Percentiles rank a stretch among this genome's conserved stretches.
phyloP scores from a whole-genome alignment of 2,329 filamentous ascomycete species.

The Verruconis gallopava region DNA sequence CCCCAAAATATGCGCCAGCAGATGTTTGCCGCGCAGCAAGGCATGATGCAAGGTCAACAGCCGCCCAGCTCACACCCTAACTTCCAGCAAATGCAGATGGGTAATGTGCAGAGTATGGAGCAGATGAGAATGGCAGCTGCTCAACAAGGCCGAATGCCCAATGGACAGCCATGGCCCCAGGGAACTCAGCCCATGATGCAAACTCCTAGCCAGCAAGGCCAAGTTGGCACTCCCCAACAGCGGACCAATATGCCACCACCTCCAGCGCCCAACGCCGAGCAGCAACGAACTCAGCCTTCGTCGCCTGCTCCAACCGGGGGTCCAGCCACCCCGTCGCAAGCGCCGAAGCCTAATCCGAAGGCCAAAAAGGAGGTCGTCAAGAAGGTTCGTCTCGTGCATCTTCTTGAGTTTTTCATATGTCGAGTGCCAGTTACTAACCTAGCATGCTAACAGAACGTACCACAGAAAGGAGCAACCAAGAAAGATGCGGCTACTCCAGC shows the following conservation, averaged over 20 bases:
- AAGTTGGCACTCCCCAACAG: slow-evolving; percentile 60
- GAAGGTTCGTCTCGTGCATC: slow-evolving; percentile 10
- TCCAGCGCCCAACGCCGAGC: slow-evolving; percentile 30
- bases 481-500: slow-evolving; percentile 25
- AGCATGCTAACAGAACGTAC: slow-evolving; percentile 22
- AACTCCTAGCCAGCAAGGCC: slow-evolving; percentile 37
- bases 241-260: slow-evolving; percentile 44
- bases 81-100: slow-evolving; percentile 36
- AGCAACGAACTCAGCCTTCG: slow-evolving; percentile 31
- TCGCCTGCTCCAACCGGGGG: slow-evolving; percentile 36
- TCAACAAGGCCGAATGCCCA: slow-evolving; percentile 11
- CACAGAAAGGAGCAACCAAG: slow-evolving; percentile 25
- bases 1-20: slow-evolving; percentile 34
- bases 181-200: slow-evolving; percentile 37
- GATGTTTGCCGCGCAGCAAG: slow-evolving; percentile 44
- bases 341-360: slow-evolving; percentile 60
- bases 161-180: slow-evolving; percentile 17
- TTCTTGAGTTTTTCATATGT: slow-evolving; percentile 9
- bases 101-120: slow-evolving; percentile 42
- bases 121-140: slow-evolving; percentile 27
- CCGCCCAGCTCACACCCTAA: slow-evolving; percentile 56
- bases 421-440: slow-evolving; percentile 14
- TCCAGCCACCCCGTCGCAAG: slow-evolving; percentile 63
- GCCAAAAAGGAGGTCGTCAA: slow-evolving; percentile 49
- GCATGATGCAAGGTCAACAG: slow-evolving; percentile 41